Evolutionary conservation across 2,329 filamentous ascomycete species (phyloP).

Genomic region (Endoconidiophora laricicola): DNA sequence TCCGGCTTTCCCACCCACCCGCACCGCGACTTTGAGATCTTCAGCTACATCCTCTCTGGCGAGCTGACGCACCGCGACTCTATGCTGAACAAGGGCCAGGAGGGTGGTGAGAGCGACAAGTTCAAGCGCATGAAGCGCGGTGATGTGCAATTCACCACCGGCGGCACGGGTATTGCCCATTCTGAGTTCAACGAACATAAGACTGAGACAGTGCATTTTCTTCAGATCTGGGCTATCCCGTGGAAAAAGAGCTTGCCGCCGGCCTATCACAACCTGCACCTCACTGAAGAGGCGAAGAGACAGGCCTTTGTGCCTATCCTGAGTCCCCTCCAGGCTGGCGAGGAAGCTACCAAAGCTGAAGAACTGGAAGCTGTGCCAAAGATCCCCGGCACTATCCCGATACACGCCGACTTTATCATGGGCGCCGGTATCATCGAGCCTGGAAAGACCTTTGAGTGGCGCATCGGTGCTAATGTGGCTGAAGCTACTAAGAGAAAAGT

Average conservation of each 20-base stretch:
- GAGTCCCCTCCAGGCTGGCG: constrained; percentile 53
- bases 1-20: constrained; percentile 72
- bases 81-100: constrained; percentile 56
- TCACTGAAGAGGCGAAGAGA: constrained; percentile 55
- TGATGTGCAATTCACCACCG: constrained; percentile 80
- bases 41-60: constrained; percentile 70
- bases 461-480: constrained; percentile 43
- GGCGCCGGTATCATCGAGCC: constrained; percentile 57
- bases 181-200: constrained; percentile 66
- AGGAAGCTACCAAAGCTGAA: constrained; percentile 40
- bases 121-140: constrained; percentile 59
- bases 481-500: constrained; percentile 48
- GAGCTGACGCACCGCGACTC: constrained; percentile 78
- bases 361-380: constrained; percentile 47
- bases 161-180: constrained; percentile 67
- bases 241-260: constrained; percentile 58
- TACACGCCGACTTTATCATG: constrained; percentile 76
- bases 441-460: constrained; percentile 51
- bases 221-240: constrained; percentile 78
- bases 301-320: constrained; percentile 58
- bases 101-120: constrained; percentile 41
- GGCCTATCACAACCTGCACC: constrained; percentile 59
- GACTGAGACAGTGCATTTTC: constrained; percentile 58
- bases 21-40: constrained; percentile 80
- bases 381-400: constrained; percentile 54